phyloP scores from a whole-genome alignment of 352 stramenopile species.

The Phytophthora cactorum region DNA sequence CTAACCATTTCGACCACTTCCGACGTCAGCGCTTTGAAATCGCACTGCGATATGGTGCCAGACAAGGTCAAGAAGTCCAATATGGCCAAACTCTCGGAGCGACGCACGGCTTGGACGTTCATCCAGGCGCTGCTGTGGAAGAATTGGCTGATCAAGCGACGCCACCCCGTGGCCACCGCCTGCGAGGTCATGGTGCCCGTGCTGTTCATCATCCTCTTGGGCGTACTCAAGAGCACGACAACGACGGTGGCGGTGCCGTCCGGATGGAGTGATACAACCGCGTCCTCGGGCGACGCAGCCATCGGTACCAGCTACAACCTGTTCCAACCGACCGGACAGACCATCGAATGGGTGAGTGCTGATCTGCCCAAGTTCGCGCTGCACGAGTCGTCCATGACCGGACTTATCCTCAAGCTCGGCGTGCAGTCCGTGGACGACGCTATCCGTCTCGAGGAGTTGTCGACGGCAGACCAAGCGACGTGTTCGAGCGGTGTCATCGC shows the following conservation, averaged over 20 bases:
- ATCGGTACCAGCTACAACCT: slow-evolving; percentile 57
- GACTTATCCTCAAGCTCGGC: slow-evolving; percentile 60
- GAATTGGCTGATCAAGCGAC: slow-evolving; percentile 69
- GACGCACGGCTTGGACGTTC: slow-evolving; percentile 35
- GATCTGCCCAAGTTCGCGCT: slow-evolving; percentile 52
- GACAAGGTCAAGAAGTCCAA: slow-evolving; percentile 12
- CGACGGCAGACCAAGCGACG: slow-evolving; percentile 26
- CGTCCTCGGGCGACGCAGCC: slow-evolving; percentile 13
- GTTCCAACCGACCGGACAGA: slow-evolving; percentile 40
- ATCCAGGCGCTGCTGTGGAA: slow-evolving; percentile 67
- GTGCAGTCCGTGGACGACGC: slow-evolving; percentile 49
- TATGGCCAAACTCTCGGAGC: slow-evolving; percentile 20
- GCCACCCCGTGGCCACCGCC: slow-evolving; percentile 50
- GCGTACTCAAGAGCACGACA: slow-evolving; percentile 59
- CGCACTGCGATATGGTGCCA: slow-evolving; percentile 18
- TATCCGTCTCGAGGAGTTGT: slow-evolving; percentile 50
- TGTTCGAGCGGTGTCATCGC: slow-evolving; percentile 40
- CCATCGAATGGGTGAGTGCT: slow-evolving; percentile 42
- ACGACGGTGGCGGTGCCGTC: slow-evolving; percentile 55
- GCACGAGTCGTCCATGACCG: slow-evolving; percentile 61
- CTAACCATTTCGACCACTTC: slow-evolving; percentile 14
- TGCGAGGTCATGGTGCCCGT: slow-evolving; percentile 59
- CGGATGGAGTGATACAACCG: slow-evolving; percentile 52
- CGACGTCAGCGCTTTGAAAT: slow-evolving; percentile 8
- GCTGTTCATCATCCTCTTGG: slow-evolving; percentile 65